Base-by-base conservation (phyloP, 2,329 filamentous ascomycete species). In the Rhinocladiella similis region DNA sequence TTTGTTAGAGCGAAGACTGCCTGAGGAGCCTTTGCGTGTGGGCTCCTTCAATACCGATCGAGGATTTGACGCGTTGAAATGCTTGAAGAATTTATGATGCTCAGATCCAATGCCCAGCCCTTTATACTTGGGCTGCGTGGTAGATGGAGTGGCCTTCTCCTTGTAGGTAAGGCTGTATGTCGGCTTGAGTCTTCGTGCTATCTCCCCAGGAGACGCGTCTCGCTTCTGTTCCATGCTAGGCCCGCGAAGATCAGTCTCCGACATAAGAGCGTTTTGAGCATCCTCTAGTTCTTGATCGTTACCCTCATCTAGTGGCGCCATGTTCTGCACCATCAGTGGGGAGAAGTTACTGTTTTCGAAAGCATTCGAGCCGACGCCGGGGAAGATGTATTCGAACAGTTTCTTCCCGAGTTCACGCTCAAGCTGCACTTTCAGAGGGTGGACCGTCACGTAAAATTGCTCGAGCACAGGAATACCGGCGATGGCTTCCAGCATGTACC, bases 401-500 rank as follows among this genome's bases (percentile, higher is more conserved):
- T 88, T 91, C 75, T 95, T 93, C 43, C 92, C 93, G 47, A 96
- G 87, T 66, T 97, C 92, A 35, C 87, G 88, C 73, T 99, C 94
- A 35, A 99, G 80, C 70, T 99, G 94, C 19, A 99, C 86, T 72
- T 91, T 95, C 70, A 99, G 83, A 0, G 94, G 95, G 71, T 95
- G 92, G 18, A 99, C 77, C 53, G 92, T 91, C 53, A 99, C 90
- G 72, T 97, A 92, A 67, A 99, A 99, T 67, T 95, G 89, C 65
- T 97, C 93, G 80, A 99, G 90, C 29, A 99, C 92, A 0, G 93
- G 91, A 60, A 99, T 99, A 47, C 94, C 94, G 36, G 93, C 94
- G 71, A 99, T 97, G 6, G 94, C 92, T 74, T 99, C 94, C 3
- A 99, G 81, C 91, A 97, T 97, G 70, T 97, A 87, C 91, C 95